Percentiles rank a stretch among this genome's conserved stretches.
These are phyloP conservation scores for Aspergillus quadrilineatus DNA, from an alignment of 2,329 filamentous ascomycete species.

Conservation along the genomic window DNA sequence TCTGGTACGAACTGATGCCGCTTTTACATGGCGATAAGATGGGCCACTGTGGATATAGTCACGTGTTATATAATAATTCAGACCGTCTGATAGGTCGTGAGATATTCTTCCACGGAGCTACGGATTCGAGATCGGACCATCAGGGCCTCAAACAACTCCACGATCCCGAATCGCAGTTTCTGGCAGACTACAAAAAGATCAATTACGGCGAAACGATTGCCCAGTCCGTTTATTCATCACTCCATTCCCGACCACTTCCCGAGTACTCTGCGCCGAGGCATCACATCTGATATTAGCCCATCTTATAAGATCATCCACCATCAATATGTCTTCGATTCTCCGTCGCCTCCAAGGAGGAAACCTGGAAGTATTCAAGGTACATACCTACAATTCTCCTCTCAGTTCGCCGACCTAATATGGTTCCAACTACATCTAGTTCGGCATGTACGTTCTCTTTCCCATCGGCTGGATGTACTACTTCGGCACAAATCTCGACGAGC, in stretches of 20 bases:
- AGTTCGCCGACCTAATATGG: too few species aligned
- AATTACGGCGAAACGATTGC: too few species aligned
- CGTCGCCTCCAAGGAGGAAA: constrained; percentile 75
- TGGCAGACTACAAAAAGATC: neutral
- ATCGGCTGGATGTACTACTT: constrained; percentile 99
- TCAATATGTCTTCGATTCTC: constrained; percentile 41
- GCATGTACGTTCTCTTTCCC: constrained; percentile 97
- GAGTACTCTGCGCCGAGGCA: neutral
- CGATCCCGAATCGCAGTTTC: neutral
- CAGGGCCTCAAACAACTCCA: constrained; percentile 11
- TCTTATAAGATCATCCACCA: neutral
- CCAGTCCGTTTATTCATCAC: too few species aligned
- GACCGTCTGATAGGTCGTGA: constrained; percentile 8
- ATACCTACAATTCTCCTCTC: constrained; percentile 12
- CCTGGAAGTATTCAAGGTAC: constrained; percentile 91
- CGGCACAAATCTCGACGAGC: constrained; percentile 92
- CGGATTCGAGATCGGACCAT: constrained; percentile 4
- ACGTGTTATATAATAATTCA: constrained; percentile 17
- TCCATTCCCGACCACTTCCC: too few species aligned
- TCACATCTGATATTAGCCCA: constrained; percentile 7
- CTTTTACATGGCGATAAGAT: neutral
- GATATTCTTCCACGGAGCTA: constrained; percentile 2
- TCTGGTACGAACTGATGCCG: neutral
- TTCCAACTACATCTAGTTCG: constrained; percentile 63
- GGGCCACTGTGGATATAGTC: constrained; percentile 9